Conservation (phyloP, 352 stramenopile genomes). For the Phytophthora agathidicida region DNA sequence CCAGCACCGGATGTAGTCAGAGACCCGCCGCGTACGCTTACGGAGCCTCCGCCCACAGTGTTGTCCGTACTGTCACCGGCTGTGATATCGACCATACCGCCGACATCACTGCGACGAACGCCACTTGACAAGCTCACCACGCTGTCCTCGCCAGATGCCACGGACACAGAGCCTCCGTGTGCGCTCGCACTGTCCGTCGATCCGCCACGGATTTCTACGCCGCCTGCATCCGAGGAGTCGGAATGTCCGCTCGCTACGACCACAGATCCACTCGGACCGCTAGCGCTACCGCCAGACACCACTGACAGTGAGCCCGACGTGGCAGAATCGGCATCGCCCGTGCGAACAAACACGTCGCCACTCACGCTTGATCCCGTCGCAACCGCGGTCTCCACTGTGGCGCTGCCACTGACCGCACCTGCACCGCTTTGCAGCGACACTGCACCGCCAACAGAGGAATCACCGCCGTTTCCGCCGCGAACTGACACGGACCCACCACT, state of each 20-base stretch:
- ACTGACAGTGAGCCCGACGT: conserved; percentile 8
- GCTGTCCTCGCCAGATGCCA: conserved; percentile 7
- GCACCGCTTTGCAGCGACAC: conserved; percentile 13
- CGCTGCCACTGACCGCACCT: conserved; percentile 8
- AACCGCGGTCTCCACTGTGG: neutral
- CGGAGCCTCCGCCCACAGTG: conserved; percentile 17
- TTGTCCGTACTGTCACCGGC: conserved; percentile 17
- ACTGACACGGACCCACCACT: conserved; percentile 4
- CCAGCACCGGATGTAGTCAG: conserved; percentile 15
- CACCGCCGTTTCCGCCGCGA: conserved; percentile 3
- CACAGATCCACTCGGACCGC: conserved; percentile 11
- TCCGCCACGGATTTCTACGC: conserved; percentile 10
- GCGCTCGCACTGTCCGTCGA: neutral
- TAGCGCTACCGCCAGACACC: conserved; percentile 7
- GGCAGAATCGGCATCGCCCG: neutral
- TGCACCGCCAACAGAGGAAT: conserved; percentile 1
- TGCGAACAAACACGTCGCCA: conserved; percentile 6
- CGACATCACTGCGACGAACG: conserved; percentile 10
- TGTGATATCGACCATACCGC: conserved; percentile 14
- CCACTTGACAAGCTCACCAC: conserved; percentile 12
- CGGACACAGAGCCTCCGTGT: conserved; percentile 13
- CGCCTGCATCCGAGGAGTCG: conserved; percentile 14
- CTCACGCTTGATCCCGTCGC: conserved; percentile 2
- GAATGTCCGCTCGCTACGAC: conserved; percentile 21
- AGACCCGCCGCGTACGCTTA: conserved; percentile 15